Conservation (phyloP, 371 early-diverging fungal genomes). For the Nematocida major region DNA sequence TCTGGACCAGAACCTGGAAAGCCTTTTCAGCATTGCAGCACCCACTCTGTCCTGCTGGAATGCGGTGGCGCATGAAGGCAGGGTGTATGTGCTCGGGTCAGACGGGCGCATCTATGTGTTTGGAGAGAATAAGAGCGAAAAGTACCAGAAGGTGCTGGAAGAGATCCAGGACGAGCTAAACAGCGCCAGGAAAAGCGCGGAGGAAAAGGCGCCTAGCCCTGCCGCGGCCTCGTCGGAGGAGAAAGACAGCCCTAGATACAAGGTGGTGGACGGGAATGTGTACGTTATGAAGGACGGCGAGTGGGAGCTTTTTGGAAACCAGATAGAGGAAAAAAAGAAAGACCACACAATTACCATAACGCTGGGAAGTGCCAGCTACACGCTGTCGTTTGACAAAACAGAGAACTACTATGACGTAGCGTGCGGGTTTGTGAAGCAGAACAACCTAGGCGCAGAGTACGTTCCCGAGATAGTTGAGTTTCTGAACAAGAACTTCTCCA, state of each 20-base stretch:
- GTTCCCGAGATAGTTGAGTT: slow-evolving; percentile 61
- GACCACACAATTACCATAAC: slow-evolving; percentile 61
- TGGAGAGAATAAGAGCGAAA: not conserved
- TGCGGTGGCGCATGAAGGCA: not conserved
- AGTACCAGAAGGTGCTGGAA: slow-evolving; percentile 4
- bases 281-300: slow-evolving; percentile 45
- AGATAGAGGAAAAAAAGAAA: slow-evolving; percentile 27
- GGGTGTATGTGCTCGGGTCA: slow-evolving; percentile 47
- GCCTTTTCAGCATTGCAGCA: slow-evolving; percentile 14
- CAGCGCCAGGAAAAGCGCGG: not conserved
- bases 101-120: slow-evolving; percentile 61
- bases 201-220: slow-evolving; percentile 2
- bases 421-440: slow-evolving; percentile 46
- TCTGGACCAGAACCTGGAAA: slow-evolving; percentile 37
- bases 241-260: slow-evolving; percentile 30
- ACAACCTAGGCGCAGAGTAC: slow-evolving; percentile 52
- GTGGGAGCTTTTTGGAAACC: slow-evolving; percentile 61
- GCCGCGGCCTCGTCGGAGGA: not conserved
- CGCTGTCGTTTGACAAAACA: slow-evolving; percentile 61
- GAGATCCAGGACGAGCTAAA: slow-evolving; percentile 2
- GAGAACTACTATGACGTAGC: slow-evolving; percentile 62
- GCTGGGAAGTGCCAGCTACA: slow-evolving; percentile 51
- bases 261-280: slow-evolving; percentile 52
- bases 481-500: slow-evolving; percentile 59
- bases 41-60: slow-evolving; percentile 58